These are phyloP conservation scores for Pestalotiopsis fici DNA, from an alignment of 2,329 filamentous ascomycete genomes.

Conservation along the genomic window DNA sequence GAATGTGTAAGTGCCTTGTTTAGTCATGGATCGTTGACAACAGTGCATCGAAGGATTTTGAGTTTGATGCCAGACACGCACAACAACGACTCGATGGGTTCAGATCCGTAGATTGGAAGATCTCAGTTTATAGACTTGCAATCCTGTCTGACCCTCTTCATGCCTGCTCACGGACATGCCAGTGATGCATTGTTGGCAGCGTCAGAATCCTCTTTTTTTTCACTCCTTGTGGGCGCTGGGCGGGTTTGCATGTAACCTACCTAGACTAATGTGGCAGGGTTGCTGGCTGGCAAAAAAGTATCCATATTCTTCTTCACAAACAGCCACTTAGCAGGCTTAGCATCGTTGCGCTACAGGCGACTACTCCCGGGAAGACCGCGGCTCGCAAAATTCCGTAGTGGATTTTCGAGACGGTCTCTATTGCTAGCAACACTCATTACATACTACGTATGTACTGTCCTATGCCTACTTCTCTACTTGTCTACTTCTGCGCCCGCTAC, in stretches of 20 bases:
- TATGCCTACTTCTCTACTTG: too few relatives aligned
- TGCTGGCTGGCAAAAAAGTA: not conserved
- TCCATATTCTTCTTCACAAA: not conserved
- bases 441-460: too few relatives aligned
- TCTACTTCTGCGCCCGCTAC: not conserved
- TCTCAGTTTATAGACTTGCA: too few relatives aligned
- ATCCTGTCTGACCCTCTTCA: too few relatives aligned
- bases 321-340: too few relatives aligned
- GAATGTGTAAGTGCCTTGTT: not conserved
- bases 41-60: not conserved
- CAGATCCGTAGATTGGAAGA: too few relatives aligned
- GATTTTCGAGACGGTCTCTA: not conserved
- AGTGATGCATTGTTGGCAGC: not conserved
- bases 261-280: not conserved
- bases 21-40: not conserved
- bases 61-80: too few relatives aligned
- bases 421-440: not conserved
- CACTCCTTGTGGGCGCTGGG: not conserved
- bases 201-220: not conserved
- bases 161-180: not conserved
- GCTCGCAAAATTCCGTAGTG: not conserved
- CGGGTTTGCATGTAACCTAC: not conserved
- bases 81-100: too few relatives aligned
- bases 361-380: not conserved
- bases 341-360: not conserved